Evolutionary conservation across 768 basidiomycete genomes (phyloP), one percentile per base, ranked within the genome.

Genomic region (Albatrellus ellisii): DNA sequence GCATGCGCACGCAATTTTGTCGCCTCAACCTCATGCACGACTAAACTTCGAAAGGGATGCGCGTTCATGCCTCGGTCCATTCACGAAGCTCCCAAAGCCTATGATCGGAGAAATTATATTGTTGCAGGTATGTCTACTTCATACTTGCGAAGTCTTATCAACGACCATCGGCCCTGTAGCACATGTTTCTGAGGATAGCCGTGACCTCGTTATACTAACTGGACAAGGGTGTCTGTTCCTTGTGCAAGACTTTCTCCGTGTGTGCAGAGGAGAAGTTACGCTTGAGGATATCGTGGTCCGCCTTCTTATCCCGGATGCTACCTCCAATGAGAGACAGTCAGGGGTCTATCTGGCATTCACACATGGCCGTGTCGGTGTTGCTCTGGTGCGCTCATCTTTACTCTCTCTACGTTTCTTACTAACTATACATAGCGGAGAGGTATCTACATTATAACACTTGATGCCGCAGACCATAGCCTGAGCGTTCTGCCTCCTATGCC

Each of bases 151-250:
- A 17, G n/a, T 15, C 17, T 8, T 20, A 37, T 12, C 11, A 26
- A 39, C 31, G 1, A 14, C 31, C n/a, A 35, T 36, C 26, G 33
- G 15, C 39, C 24, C 4, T 25, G 15, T 45, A 59, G 64, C 58
- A 1, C 66, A 67, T 43, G 63, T 63, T 0, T 65, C 64, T 4
- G 53, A 56, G 2, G 54, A 57, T 34, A 65, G 63, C 7, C 57
- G 49, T 15, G 56, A 64, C 43, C 43, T 67, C 28, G 63, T 53
- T 9, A 47, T 57, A 1, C 47, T 62, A 36, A 32, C 38, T 46
- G 15, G 45, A 26, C 33, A 43, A 48, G 43, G 47, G 21, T 44
- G 55, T 7, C 14, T 65, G 14, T 24, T 62, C 25, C 42, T 65
- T 34, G 46, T 66, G 20, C 52, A 52, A n/a, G 57, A 66, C 47